These are phyloP conservation scores for Verticillium longisporum DNA, from an alignment of 2,329 filamentous ascomycete genomes.

Conservation along the genomic window DNA sequence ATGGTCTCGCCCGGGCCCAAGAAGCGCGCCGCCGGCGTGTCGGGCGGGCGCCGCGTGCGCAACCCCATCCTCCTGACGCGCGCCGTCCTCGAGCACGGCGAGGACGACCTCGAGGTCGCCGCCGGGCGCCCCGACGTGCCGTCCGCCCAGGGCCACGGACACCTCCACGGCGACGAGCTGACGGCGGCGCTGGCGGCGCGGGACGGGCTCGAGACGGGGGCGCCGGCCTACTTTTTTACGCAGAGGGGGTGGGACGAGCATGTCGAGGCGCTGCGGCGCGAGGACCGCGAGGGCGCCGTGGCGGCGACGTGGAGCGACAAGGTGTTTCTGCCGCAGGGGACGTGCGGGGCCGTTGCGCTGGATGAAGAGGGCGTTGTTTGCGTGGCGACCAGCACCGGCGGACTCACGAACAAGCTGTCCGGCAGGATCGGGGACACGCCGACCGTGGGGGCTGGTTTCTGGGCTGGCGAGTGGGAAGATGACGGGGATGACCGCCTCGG, in stretches of 20 bases:
- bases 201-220: conserved; percentile 67
- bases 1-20: conserved; percentile 71
- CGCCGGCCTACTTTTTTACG: conserved; percentile 71
- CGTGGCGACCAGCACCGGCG: conserved; percentile 62
- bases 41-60: conserved; percentile 65
- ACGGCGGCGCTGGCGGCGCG: conserved; percentile 55
- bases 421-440: conserved; percentile 84
- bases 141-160: conserved; percentile 61
- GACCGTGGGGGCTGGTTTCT: conserved; percentile 76
- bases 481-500: conserved; percentile 23
- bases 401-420: conserved; percentile 82
- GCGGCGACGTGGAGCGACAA: conserved; percentile 44
- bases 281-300: conserved; percentile 26
- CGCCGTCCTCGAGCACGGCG: conserved; percentile 62
- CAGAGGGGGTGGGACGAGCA: conserved; percentile 75
- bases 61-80: conserved; percentile 73
- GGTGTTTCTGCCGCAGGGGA: conserved; percentile 74
- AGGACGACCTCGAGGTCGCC: conserved; percentile 46
- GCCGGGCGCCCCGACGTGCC: conserved; percentile 35
- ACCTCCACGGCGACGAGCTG: conserved; percentile 50
- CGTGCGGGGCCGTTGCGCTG: conserved; percentile 74
- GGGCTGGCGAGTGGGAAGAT: conserved; percentile 77
- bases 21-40: conserved; percentile 74
- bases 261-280: conserved; percentile 46
- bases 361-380: conserved; percentile 71